Percentiles rank a stretch among this genome's conserved stretches.
Evolutionary conservation across 768 basidiomycete species (phyloP).

Genomic region (Cubamyces sp.): DNA sequence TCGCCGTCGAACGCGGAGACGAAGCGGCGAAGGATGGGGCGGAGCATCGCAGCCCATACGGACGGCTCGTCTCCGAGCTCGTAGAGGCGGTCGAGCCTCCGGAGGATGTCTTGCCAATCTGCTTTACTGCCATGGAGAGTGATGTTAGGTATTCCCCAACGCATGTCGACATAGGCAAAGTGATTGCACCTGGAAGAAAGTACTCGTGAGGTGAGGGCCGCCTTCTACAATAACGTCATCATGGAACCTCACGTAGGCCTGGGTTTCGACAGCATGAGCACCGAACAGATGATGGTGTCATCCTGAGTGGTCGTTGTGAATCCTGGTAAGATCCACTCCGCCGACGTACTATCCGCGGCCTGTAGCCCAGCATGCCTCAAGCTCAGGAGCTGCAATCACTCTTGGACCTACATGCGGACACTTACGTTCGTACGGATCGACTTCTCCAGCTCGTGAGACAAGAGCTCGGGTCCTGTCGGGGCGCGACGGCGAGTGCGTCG

Average conservation of each 20-base stretch:
- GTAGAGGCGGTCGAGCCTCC: constrained; percentile 28
- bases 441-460: too few species aligned
- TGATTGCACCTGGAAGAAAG: too few species aligned
- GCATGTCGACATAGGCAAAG: constrained; percentile 12
- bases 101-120: constrained; percentile 32
- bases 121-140: constrained; percentile 31
- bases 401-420: not conserved
- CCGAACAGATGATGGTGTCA: constrained; percentile 33
- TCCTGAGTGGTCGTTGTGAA: constrained; percentile 37
- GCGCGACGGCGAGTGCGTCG: too few species aligned
- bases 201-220: not conserved
- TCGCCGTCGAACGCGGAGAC: constrained; percentile 33
- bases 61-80: constrained; percentile 29
- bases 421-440: too few species aligned
- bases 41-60: constrained; percentile 34
- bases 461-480: too few species aligned
- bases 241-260: constrained; percentile 13
- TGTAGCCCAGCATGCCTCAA: not conserved
- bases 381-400: not conserved
- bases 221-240: constrained; percentile 8
- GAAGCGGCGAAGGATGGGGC: constrained; percentile 35
- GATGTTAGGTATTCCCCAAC: constrained; percentile 33
- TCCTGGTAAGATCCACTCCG: constrained; percentile 35
- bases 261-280: constrained; percentile 34
- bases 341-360: constrained; percentile 31